A percentile compares a stretch with the other conserved stretches of the same genome.
Conservation (phyloP, 768 basidiomycete genomes). For the Hygrocybe punicea region DNA sequence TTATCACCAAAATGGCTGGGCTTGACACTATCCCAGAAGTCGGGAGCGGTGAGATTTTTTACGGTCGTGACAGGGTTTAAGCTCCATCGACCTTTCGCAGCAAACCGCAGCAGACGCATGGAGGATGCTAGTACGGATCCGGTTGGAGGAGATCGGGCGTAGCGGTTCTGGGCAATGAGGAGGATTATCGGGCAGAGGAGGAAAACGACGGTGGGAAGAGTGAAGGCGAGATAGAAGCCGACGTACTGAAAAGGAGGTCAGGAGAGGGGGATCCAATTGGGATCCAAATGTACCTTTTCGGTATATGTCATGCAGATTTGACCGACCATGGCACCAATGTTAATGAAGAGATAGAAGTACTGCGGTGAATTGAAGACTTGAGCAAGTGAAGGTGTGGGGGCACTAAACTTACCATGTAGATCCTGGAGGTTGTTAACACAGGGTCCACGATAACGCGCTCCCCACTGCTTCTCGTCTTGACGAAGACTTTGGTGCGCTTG, state of each 20-base stretch:
- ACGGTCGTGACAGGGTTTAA: conserved; percentile 49
- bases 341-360: conserved; percentile 73
- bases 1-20: conserved; percentile 51
- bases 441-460: conserved; percentile 78
- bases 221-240: conserved; percentile 65
- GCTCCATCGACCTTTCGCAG: conserved; percentile 51
- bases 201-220: conserved; percentile 60
- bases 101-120: conserved; percentile 46
- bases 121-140: conserved; percentile 60
- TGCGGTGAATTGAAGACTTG: conserved; percentile 14
- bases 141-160: conserved; percentile 54
- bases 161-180: conserved; percentile 50
- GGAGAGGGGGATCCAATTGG: background rate
- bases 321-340: conserved; percentile 65
- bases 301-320: conserved; percentile 69
- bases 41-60: conserved; percentile 48
- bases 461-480: conserved; percentile 49
- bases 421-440: conserved; percentile 56
- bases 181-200: conserved; percentile 60
- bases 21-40: conserved; percentile 73
- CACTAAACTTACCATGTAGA: conserved; percentile 59
- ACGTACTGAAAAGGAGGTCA: conserved; percentile 41
- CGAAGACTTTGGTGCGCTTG: conserved; percentile 49
- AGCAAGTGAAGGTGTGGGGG: background rate
- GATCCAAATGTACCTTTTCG: conserved; percentile 44